A percentile compares a stretch with the other conserved stretches of the same genome.
These are phyloP conservation scores for Ceratocystis colombiana DNA, from an alignment of 2,329 filamentous ascomycete species.

Conservation along the genomic window DNA sequence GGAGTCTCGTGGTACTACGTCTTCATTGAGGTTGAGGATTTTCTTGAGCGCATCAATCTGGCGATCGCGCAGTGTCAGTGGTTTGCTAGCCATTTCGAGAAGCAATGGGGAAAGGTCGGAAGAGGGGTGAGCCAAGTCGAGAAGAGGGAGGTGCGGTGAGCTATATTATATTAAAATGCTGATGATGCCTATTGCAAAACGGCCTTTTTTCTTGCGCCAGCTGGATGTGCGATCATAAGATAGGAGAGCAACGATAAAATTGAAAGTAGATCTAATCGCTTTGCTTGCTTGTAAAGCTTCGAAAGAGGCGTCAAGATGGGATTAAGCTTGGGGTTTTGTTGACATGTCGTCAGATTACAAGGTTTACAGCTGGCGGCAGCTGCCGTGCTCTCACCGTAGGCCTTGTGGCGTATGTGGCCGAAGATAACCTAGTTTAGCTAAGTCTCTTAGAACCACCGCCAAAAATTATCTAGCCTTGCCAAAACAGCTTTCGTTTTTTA, in stretches of 20 bases:
- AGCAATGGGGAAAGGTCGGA: background rate
- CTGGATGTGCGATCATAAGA: too few relatives aligned
- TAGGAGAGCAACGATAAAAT: background rate
- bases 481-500: too few relatives aligned
- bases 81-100: slow-evolving; percentile 14
- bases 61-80: slow-evolving; percentile 22
- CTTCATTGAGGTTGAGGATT: slow-evolving; percentile 88
- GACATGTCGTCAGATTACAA: background rate
- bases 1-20: slow-evolving; percentile 47
- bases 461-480: too few relatives aligned
- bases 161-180: too few relatives aligned
- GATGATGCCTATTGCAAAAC: too few relatives aligned
- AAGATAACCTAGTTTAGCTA: background rate
- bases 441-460: background rate
- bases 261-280: background rate
- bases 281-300: background rate
- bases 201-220: too few relatives aligned
- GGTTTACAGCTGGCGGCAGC: background rate
- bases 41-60: slow-evolving; percentile 63
- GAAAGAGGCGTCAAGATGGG: background rate
- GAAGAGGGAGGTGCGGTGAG: background rate
- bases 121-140: background rate
- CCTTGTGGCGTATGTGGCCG: background rate
- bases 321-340: background rate
- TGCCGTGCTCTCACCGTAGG: background rate